These are phyloP conservation scores for Apiospora arundinis DNA, from an alignment of 2,329 filamentous ascomycete genomes.

Conservation along the genomic window DNA sequence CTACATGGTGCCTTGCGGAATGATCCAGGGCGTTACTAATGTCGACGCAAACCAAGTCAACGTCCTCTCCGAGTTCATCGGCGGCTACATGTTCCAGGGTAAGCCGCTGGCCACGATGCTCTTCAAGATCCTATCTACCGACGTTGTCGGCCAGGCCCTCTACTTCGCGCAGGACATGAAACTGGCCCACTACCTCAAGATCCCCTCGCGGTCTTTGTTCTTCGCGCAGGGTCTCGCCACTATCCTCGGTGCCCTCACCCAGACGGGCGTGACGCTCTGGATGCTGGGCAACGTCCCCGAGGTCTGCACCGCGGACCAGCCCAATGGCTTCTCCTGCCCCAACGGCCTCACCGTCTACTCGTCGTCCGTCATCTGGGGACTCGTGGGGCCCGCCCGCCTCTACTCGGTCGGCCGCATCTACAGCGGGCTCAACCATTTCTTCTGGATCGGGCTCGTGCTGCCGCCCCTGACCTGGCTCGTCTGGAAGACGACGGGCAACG, in stretches of 20 bases:
- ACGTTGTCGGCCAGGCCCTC: constrained; percentile 32
- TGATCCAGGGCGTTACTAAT: constrained; percentile 55
- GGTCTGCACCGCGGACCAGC: constrained; percentile 40
- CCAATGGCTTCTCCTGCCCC: constrained; percentile 40
- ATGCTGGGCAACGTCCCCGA: constrained; percentile 39
- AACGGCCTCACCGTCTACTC: constrained; percentile 42
- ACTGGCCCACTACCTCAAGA: constrained; percentile 54
- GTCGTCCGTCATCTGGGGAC: constrained; percentile 42
- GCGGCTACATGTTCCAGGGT: constrained; percentile 41
- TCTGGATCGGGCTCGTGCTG: constrained; percentile 43
- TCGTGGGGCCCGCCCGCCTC: constrained; percentile 41
- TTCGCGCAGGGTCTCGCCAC: constrained; percentile 42
- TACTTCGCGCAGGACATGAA: constrained; percentile 46
- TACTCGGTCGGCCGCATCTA: constrained; percentile 41
- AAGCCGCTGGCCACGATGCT: constrained; percentile 42
- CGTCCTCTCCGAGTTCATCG: constrained; percentile 41
- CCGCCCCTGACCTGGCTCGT: constrained; percentile 49
- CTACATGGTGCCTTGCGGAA: constrained; percentile 54
- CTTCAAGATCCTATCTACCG: constrained; percentile 42
- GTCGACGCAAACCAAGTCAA: constrained; percentile 50
- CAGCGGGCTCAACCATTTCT: constrained; percentile 41
- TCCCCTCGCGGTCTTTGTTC: constrained; percentile 41
- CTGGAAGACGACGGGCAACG: constrained; percentile 45
- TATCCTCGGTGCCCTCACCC: constrained; percentile 50
- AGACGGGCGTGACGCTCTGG: constrained; percentile 42